phyloP scores from a whole-genome alignment of 257 asterid genomes.

The Salvia miltiorrhiza region DNA sequence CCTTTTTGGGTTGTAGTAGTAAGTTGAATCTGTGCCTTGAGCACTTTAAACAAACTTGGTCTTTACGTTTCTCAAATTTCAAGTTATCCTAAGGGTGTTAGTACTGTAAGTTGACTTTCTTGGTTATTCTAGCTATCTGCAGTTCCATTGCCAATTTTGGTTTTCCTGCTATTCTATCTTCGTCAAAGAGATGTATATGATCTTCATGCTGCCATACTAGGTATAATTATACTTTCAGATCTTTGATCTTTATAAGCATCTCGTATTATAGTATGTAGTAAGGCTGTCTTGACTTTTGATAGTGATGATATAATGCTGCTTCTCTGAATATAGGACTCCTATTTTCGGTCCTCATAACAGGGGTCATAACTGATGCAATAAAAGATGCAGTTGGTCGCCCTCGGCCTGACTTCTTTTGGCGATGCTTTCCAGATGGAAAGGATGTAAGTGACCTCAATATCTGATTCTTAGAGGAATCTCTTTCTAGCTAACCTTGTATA shows the following conservation, averaged over 20 bases:
- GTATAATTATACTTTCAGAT: slow-evolving; percentile 29
- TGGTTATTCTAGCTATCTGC: slow-evolving; percentile 47
- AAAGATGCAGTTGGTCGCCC: slow-evolving; percentile 89
- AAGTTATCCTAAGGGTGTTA: neutral
- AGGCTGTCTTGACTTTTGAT: neutral
- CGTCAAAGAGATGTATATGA: slow-evolving; percentile 75
- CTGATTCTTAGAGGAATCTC: too few species aligned
- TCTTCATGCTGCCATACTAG: slow-evolving; percentile 79
- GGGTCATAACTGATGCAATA: slow-evolving; percentile 61
- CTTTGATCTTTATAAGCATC: slow-evolving; percentile 3
- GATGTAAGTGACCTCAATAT: slow-evolving; percentile 48
- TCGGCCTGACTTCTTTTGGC: slow-evolving; percentile 95
- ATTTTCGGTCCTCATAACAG: slow-evolving; percentile 61
- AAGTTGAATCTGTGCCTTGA: slow-evolving; percentile 27
- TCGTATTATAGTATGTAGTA: neutral
- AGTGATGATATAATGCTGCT: neutral
- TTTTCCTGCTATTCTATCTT: slow-evolving; percentile 61
- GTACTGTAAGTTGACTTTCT: slow-evolving; percentile 17
- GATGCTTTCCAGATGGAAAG: slow-evolving; percentile 91
- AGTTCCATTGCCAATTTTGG: slow-evolving; percentile 52
- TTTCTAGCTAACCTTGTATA: slow-evolving; percentile 1
- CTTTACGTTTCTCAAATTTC: too few species aligned
- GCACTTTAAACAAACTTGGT: too few species aligned
- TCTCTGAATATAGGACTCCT: slow-evolving; percentile 46
- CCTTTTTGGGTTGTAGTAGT: slow-evolving; percentile 81